Evolutionary conservation across 768 basidiomycete genomes (phyloP).

Genomic region (Rhodosporidiobolus sp.): DNA sequence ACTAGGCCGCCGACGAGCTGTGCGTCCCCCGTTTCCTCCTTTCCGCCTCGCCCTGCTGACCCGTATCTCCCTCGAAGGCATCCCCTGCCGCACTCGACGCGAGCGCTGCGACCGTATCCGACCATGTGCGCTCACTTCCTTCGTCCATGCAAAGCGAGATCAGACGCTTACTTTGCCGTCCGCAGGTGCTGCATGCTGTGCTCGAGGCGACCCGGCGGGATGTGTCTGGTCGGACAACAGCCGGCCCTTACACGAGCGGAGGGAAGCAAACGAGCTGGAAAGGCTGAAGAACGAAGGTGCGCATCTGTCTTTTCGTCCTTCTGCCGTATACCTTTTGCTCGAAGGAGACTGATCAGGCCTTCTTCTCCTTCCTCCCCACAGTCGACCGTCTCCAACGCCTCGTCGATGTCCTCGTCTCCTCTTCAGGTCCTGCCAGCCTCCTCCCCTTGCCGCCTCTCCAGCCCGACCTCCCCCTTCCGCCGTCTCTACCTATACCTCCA

Average conservation of each 20-base stretch:
- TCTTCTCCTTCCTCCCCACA: neutral
- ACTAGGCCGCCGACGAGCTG: too few species aligned
- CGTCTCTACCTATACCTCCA: neutral
- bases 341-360: neutral
- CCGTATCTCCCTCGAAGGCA: neutral
- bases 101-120: neutral
- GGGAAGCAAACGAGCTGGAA: conserved; percentile 12
- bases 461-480: neutral
- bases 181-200: neutral
- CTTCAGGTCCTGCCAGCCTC: neutral
- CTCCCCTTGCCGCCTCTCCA: neutral
- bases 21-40: too few species aligned
- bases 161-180: too few species aligned
- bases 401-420: neutral
- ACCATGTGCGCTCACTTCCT: neutral
- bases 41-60: too few species aligned
- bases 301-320: neutral
- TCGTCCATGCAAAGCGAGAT: too few species aligned
- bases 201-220: too few species aligned
- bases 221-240: too few species aligned
- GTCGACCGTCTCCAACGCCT: conserved; percentile 10
- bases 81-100: neutral
- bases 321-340: too few species aligned
- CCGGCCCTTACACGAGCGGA: neutral
- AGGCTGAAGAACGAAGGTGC: conserved; percentile 10